These are phyloP conservation scores for Sporisorium exsertum DNA, from an alignment of 1,284 basidiomycete species.

Conservation along the genomic window DNA sequence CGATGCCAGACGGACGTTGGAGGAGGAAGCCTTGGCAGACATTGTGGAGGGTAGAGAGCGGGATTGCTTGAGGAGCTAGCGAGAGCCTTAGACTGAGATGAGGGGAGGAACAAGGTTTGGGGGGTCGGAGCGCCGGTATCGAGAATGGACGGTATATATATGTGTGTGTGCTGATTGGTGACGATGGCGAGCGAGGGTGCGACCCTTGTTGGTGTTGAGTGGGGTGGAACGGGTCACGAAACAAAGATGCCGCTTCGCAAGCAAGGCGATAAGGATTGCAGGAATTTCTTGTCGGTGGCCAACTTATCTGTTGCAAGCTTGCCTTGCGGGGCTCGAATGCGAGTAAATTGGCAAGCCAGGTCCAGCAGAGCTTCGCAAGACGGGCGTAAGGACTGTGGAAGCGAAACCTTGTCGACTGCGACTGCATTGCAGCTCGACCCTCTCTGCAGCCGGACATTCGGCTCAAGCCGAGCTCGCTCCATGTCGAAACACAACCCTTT, in stretches of 20 bases:
- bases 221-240: background rate
- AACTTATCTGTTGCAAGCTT: conserved; percentile 2
- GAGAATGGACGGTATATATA: background rate
- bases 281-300: background rate
- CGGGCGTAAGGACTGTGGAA: background rate
- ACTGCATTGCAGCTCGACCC: background rate
- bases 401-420: background rate
- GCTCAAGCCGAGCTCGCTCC: background rate
- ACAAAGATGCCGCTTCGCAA: background rate
- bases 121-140: background rate
- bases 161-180: background rate
- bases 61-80: background rate
- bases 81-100: no score
- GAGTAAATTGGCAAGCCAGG: background rate
- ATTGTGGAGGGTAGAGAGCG: conserved; percentile 6
- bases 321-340: background rate
- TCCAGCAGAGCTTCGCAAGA: background rate
- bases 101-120: background rate
- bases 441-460: background rate
- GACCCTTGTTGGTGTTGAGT: conserved; percentile 4
- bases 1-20: conserved; percentile 48
- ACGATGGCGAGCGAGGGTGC: background rate
- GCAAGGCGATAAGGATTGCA: conserved; percentile 3
- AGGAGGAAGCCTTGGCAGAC: conserved; percentile 50
- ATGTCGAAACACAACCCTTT: background rate